Percentiles rank a stretch among this genome's conserved stretches.
These are phyloP conservation scores for Codiaeum variegatum DNA, from an alignment of 441 rosid species.

Conservation along the genomic window DNA sequence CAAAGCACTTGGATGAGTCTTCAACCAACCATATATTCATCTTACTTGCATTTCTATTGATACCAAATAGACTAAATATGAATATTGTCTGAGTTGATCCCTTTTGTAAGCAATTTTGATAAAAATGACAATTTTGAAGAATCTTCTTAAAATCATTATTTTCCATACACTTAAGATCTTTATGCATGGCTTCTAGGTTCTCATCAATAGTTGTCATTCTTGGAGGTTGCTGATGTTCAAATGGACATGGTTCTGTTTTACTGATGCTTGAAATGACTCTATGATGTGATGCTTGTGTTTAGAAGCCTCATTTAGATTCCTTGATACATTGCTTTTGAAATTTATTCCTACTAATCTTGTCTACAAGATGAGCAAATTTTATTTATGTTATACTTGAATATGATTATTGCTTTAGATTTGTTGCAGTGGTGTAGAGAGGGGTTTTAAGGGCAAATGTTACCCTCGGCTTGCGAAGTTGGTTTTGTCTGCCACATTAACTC, in stretches of 20 bases:
- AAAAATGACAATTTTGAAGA: no score
- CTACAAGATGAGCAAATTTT: neutral
- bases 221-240: neutral
- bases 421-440: slow-evolving; percentile 80
- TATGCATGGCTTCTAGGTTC: no score
- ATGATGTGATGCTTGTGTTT: neutral
- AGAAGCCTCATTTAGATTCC: neutral
- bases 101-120: no score
- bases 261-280: slow-evolving; percentile 7
- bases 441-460: slow-evolving; percentile 68
- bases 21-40: no score
- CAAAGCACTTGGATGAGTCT: no score
- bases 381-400: neutral
- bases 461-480: slow-evolving; percentile 89
- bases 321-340: neutral
- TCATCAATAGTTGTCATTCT: neutral
- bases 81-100: no score
- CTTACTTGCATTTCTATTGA: no score
- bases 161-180: no score
- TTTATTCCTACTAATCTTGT: neutral
- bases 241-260: neutral
- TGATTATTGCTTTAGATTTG: slow-evolving; percentile 14
- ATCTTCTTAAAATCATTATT: no score
- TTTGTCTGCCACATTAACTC: slow-evolving; percentile 87
- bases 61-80: no score